Base-by-base conservation (phyloP, 345 rosid genomes). In the Arabis alpina region DNA sequence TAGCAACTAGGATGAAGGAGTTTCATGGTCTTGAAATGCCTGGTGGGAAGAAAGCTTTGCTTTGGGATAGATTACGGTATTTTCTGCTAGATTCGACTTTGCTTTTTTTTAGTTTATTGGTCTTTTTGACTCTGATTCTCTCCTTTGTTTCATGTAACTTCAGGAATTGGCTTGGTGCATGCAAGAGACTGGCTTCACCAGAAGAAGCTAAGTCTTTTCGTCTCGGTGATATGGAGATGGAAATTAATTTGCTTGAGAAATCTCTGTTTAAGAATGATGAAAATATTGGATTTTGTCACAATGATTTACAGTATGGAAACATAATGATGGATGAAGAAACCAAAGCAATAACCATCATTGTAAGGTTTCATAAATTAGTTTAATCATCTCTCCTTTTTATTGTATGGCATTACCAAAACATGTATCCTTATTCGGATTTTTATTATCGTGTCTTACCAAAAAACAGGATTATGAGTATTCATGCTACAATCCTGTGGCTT, bases 221-320 rank as follows among this genome's bases (percentile, higher is more conserved):
- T 23, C 77, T 89, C 75, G 88, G 88, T 57, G 80, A 64, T 56
- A 64, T 88, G 70, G 92, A 83, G 63, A 74, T 47, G 48, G 99
- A 94, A 76, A 89, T 87, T 34, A 52, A 25, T 68, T 62, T 76
- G 34, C 80, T 94, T 53, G 90, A 86, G 80, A 85, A 75, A 68
- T 75, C 80, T 80, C 80, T 88, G 28, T 72, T 74, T 1, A 78
- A 61, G 58, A 74, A 69, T 19, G 64, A 73, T 61, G 87, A 82
- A 64, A 75, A 23, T 39, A 61, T 85, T 25, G 92, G 88, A 24
- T 94, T 89, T 77, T 94, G 95, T 80, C 99, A 94, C 84, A 94
- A 89, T 76, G 98, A 94, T 82, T 79, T 91, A 59, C 98, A 91
- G 71, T 94, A 87, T 72, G 99, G 96, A n/a, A 94, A 94, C 84